These are phyloP conservation scores for Leptodontidium sp. DNA, from an alignment of 2,329 filamentous ascomycete species.

Conservation along the genomic window DNA sequence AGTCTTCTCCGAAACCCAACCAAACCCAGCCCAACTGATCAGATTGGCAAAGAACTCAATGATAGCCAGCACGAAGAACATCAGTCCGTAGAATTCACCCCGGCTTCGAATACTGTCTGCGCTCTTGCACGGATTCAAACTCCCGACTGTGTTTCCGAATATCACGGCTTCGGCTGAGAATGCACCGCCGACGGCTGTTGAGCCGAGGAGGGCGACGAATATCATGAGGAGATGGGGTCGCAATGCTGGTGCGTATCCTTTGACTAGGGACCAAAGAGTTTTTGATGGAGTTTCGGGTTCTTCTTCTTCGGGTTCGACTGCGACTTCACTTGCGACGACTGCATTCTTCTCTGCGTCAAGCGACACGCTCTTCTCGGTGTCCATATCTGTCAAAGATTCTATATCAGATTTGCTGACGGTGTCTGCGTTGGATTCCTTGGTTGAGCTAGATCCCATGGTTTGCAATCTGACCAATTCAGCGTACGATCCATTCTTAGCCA, in stretches of 20 bases:
- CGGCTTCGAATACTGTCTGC: slow-evolving; percentile 36
- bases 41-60: slow-evolving; percentile 70
- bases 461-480: slow-evolving; percentile 52
- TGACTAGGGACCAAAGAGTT: slow-evolving; percentile 32
- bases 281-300: slow-evolving; percentile 31
- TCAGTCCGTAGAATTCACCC: slow-evolving; percentile 50
- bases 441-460: slow-evolving; percentile 35
- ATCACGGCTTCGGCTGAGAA: slow-evolving; percentile 63
- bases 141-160: slow-evolving; percentile 60
- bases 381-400: slow-evolving; percentile 25
- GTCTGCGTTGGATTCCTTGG: slow-evolving; percentile 24
- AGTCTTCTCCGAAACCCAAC: slow-evolving; percentile 68
- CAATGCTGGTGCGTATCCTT: slow-evolving; percentile 23
- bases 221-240: slow-evolving; percentile 31
- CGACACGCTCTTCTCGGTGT: slow-evolving; percentile 25
- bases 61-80: slow-evolving; percentile 60
- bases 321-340: neutral
- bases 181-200: slow-evolving; percentile 62
- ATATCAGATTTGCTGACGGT: slow-evolving; percentile 26
- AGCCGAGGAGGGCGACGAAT: slow-evolving; percentile 52
- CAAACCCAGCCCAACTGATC: slow-evolving; percentile 61
- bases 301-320: slow-evolving; percentile 24
- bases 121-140: slow-evolving; percentile 56
- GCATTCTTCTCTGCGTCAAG: neutral
- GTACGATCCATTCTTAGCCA: slow-evolving; percentile 65